Base-by-base conservation (phyloP, 2,329 filamentous ascomycete species). In the Fusarium algeriense region DNA sequence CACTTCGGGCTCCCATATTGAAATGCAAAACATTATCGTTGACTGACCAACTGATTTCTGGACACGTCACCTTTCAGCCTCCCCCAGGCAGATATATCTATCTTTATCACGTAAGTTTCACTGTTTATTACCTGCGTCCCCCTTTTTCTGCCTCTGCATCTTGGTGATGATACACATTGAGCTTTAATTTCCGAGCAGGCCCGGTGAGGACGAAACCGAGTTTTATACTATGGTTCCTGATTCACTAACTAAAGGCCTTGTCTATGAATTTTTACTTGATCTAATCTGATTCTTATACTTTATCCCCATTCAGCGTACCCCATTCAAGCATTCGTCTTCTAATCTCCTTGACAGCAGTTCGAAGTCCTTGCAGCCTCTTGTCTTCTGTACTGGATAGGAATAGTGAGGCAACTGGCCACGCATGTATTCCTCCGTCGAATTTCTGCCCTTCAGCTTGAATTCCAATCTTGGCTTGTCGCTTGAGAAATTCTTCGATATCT, bases 351-450 rank as follows among this genome's bases (percentile, higher is more conserved):
- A 80, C 78, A 64, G 82, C 78, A 74, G 81, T 77, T 70, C 80
- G 81, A 69, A 91, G 76, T 6, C 89, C 88, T 67, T 84, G 83
- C 59, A 87, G 78, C 60, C 89, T 85, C 75, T 85, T 81, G 37
- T 84, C 81, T n/a, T 78, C 76, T 30, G 83, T 83, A 49, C 80
- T 82, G 46, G 86, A 85, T 32, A 90, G 78, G 75, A 89, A 89
- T n/a, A 89, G 75, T 49, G 85, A 85, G 13, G 91, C 92, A 23
- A 97, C 91, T 0, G 93, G 93, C 94, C 93, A 97, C 14, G 91
- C 93, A 80, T 97, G 93, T 63, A 96, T 90, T 5, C 89, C 90
- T 17, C 88, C 91, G 32, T 85, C 81, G 71, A 93, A 89, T 75
- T 89, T 88, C 74, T 88, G 83, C 60, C 84, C 85, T 58, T 85